Base-by-base conservation (phyloP, 1,284 basidiomycete genomes). In the Heterobasidion irregulare region DNA sequence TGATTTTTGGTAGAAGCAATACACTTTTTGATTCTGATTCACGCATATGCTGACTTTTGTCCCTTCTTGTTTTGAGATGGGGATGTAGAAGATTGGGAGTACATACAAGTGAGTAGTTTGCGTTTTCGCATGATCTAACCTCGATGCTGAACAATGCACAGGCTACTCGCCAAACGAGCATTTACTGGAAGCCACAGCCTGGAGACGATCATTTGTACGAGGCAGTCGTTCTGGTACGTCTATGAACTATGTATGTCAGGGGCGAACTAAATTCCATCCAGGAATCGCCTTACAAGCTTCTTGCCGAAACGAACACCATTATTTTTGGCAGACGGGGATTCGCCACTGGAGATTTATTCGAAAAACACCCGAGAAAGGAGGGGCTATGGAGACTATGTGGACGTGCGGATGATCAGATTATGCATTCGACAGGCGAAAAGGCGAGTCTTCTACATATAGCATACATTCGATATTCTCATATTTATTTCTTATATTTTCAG, bases 351-450 rank as follows among this genome's bases (percentile, higher is more conserved):
- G 65, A 69, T 54, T 54, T 71, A 13, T 55, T 68, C 41, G 55
- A 65, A 19, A 54, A 56, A 15, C 65, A 69, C 56, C 66, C 70
- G 15, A 63, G 59, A 19, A 59, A 63, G 45, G 57, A 55, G 13
- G 51, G 50, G 2, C 49, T 65, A 26, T 64, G 59, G 59, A 61
- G 59, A 52, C 57, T 65, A 26, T 66, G 58, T 47, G 64, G 56
- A 10, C 55, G 55, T 46, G 56, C 45, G 48, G 63, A 58, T n/a
- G 57, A 58, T 19, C 59, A 53, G 46, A 65, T 66, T 46, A 67
- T 64, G 58, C 62, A 62, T 52, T 66, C 61, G 10, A 70, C 64
- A 6, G 69, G 69, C 8, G 68, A 71, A 59, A 68, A 71, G 63
- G 68, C 66, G 33, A 4, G n/a, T 36, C 16, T 13, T 41, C 38